These are phyloP conservation scores for Tilletia setariae DNA, from an alignment of 1,284 basidiomycete genomes.

Conservation along the genomic window DNA sequence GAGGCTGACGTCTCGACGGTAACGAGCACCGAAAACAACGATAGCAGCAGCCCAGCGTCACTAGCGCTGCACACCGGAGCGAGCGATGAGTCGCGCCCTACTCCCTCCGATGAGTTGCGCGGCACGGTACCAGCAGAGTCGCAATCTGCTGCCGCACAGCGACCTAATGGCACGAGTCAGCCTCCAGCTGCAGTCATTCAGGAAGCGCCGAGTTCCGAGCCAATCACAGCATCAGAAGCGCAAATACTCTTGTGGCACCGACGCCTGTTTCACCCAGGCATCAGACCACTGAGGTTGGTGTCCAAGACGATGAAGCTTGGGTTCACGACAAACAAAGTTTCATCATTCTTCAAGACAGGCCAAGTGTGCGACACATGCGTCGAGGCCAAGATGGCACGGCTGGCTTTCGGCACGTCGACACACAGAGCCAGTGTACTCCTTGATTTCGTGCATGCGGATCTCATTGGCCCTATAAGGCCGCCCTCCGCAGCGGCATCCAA, in stretches of 20 bases:
- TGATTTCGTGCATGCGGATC: not conserved
- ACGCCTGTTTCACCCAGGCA: not conserved
- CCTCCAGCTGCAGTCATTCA: not conserved
- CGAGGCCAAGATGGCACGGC: not conserved
- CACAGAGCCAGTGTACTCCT: not conserved
- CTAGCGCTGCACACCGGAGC: not conserved
- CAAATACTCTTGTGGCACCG: not conserved
- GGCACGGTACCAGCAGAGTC: not conserved
- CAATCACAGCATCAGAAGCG: not conserved
- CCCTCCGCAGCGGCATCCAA: not conserved
- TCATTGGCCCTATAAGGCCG: not conserved
- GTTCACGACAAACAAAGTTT: not conserved
- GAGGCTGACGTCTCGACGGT: not conserved
- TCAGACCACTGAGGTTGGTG: not conserved
- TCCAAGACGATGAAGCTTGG: not conserved
- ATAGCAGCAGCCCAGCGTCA: not conserved
- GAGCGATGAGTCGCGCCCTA: not conserved
- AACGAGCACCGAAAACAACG: not conserved
- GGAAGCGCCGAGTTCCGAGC: not conserved
- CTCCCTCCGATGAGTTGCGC: not conserved
- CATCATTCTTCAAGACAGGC: not conserved
- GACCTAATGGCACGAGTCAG: not conserved
- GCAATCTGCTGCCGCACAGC: not conserved
- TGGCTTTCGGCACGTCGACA: not conserved
- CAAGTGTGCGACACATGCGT: not conserved